Base-by-base conservation (phyloP, 345 rosid genomes). In the Anastatica hierochuntica region DNA sequence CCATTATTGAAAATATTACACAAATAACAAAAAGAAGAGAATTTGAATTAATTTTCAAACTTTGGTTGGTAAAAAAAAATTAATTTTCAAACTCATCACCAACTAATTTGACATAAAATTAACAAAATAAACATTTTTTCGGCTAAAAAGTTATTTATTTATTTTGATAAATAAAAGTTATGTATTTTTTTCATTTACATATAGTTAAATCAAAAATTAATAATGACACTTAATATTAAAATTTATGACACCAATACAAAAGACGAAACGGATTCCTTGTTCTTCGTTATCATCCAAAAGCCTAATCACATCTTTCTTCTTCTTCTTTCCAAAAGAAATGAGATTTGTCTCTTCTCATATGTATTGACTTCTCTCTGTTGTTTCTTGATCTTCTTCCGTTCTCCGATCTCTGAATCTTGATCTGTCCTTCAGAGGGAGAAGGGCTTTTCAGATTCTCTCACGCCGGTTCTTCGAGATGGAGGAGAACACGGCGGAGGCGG, bases 401-500 rank as follows among this genome's bases (percentile, higher is more conserved):
- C 37, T 49, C 49, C 13, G 3, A 24, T 53, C 11, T 8, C 27
- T 38, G 14, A 47, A 31, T 16, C 15, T 43, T 49, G 51, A 17
- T 36, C 14, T 19, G 6, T 14, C 6, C 5, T 20, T 10, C 23
- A 21, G 39, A 8, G 47, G 38, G 29, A 23, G 45, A n/a, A 64
- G 48, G 54, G 46, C 19, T 36, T 29, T 20, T 4, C 31, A 4
- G 13, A 27, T 43, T n/a, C n/a, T 36, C 47, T 4, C 46, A 29
- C 12, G 65, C 60, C 65, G 50, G 65, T 66, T 52, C 60, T 59
- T 53, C n/a, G 8, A 1, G 48, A 67, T 67, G 71, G 71, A 53
- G 42, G 72, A 47, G 72, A 60, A 53, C 66, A 27, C 37, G 59
- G 60, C 38, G 7, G 8, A 45, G 1, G 72, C 80, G 7, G 83